Conservation (phyloP, 192 early-diverging fungal genomes). For the Coemansia sp. region DNA sequence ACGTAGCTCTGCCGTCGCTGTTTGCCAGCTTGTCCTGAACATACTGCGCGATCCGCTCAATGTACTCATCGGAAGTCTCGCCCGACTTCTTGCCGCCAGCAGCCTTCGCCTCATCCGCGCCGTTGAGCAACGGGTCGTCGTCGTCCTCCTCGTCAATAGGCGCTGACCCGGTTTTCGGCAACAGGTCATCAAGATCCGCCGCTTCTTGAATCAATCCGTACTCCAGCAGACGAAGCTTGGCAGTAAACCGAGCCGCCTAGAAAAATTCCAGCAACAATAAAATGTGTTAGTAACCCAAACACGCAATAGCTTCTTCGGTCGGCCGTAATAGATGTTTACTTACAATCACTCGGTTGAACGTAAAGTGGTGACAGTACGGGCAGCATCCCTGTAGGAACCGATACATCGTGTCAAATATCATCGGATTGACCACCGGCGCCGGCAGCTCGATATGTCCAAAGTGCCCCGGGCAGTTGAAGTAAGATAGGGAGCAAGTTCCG, state of each 20-base stretch:
- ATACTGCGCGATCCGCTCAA: slow-evolving; percentile 62
- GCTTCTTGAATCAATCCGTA: slow-evolving; percentile 86
- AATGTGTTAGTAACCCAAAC: not conserved
- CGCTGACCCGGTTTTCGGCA: slow-evolving; percentile 37
- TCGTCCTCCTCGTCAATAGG: slow-evolving; percentile 54
- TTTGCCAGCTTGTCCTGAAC: slow-evolving; percentile 48
- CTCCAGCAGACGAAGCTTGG: slow-evolving; percentile 83
- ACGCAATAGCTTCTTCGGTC: not conserved
- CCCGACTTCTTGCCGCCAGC: slow-evolving; percentile 9
- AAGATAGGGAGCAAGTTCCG: slow-evolving; percentile 76
- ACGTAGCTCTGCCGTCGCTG: slow-evolving; percentile 15
- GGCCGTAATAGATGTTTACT: slow-evolving; percentile 2
- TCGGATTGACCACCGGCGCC: slow-evolving; percentile 84
- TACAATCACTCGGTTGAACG: slow-evolving; percentile 45
- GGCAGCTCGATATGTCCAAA: slow-evolving; percentile 96
- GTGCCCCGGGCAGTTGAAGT: slow-evolving; percentile 89
- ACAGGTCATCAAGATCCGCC: slow-evolving; percentile 70
- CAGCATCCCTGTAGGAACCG: slow-evolving; percentile 82
- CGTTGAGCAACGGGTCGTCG: slow-evolving; percentile 7
- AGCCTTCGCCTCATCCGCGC: not conserved
- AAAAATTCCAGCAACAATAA: not conserved
- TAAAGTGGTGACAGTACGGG: slow-evolving; percentile 85
- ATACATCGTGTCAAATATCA: slow-evolving; percentile 92
- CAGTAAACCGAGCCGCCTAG: slow-evolving; percentile 56
- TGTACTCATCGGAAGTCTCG: slow-evolving; percentile 57